Base-by-base conservation (phyloP, 441 rosid species). In the Eruca vesicaria region DNA sequence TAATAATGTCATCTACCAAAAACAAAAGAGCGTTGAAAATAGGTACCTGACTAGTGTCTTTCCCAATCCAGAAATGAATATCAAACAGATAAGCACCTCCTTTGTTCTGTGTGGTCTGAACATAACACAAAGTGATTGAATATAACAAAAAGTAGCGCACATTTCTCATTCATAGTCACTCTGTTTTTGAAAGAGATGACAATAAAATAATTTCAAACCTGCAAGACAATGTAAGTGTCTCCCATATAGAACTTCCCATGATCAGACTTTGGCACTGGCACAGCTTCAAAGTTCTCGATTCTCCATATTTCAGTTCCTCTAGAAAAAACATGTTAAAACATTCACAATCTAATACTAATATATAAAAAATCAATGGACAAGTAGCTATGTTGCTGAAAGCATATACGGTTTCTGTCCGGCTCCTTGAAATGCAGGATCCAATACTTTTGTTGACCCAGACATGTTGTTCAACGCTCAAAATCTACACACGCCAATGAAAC, bases 221-320 rank as follows among this genome's bases (percentile, higher is more conserved):
- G 97, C 85, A 96, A 88, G 75, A 96, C 81, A 76, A 96, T 90
- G 85, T 96, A 96, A 26, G 86, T 85, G 82, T 96, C 99, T 21
- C 98, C 99, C 87, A 83, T 87, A 80, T 90, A 92, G 82, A 96
- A 96, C 74, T 94, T 96, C 66, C 99, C 99, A 87, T 94, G 69
- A 5, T 90, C 97, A 29, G 99, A 86, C 74, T 89, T 89, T 52
- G 97, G 95, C 76, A 94, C 62, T 19, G 89, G 93, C 82, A 90
- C 92, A 3, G 94, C 93, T 78, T 86, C 93, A 68, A 94, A 94
- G 82, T 94, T 87, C 89, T 96, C 99, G 35, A 94, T 90, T 76
- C 97, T 89, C 99, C 99, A 96, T 68, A 92, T 96, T 71, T 96
- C 99, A 83, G 88, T 87, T 63, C 99, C 99, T 68, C 99, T 96